Evolutionary conservation across 2,329 filamentous ascomycete species (phyloP).

Genomic region (Fusarium sp.): DNA sequence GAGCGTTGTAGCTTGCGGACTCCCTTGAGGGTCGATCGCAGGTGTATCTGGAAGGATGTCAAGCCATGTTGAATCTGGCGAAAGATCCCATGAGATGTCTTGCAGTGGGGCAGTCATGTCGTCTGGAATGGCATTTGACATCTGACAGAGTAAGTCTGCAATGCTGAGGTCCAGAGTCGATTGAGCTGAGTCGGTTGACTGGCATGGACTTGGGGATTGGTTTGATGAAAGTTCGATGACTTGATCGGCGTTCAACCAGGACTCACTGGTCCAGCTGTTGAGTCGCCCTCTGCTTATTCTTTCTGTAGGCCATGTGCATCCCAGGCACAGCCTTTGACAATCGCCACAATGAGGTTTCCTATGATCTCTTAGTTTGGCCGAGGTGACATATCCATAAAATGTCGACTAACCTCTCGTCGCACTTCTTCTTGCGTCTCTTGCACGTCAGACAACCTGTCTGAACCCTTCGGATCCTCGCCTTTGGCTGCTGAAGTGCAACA

Average conservation of each 20-base stretch:
- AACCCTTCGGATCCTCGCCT: neutral
- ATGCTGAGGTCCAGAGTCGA: slow-evolving; percentile 8
- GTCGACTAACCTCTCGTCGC: slow-evolving; percentile 3
- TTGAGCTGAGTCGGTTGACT: neutral
- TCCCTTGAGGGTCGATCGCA: neutral
- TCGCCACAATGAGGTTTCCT: slow-evolving; percentile 11
- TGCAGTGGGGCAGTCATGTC: neutral
- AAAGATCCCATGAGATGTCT: neutral
- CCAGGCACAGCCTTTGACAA: neutral
- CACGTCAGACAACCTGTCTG: slow-evolving; percentile 12
- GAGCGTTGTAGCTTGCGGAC: neutral
- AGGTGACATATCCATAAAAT: too few species aligned
- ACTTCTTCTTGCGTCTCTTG: slow-evolving; percentile 12
- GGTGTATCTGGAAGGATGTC: slow-evolving; percentile 2
- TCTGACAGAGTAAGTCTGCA: slow-evolving; percentile 4
- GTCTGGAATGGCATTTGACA: neutral
- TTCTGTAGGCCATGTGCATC: neutral
- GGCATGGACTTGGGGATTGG: neutral
- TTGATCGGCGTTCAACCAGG: slow-evolving; percentile 6
- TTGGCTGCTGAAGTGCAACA: too few species aligned
- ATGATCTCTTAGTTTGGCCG: too few species aligned
- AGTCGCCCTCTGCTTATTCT: neutral
- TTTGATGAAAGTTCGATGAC: neutral
- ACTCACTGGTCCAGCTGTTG: slow-evolving; percentile 6
- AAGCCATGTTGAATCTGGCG: slow-evolving; percentile 1